These are phyloP conservation scores for Hypoxylon sp. DNA, from an alignment of 2,329 filamentous ascomycete genomes.

Conservation along the genomic window DNA sequence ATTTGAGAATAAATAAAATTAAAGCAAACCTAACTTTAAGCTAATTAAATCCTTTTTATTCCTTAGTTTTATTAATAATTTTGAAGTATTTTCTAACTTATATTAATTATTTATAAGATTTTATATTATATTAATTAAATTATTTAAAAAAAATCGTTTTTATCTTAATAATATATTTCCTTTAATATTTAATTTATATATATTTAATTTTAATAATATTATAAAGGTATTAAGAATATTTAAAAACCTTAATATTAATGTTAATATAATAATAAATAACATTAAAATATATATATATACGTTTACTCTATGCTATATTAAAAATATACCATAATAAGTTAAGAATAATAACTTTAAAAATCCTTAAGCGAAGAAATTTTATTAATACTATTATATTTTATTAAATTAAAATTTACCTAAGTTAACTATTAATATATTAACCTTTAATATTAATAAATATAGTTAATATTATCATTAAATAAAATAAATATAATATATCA, in stretches of 20 bases:
- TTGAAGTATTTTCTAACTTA: slow-evolving; percentile 11
- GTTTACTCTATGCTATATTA: too few relatives aligned
- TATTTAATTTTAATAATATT: slow-evolving; percentile 7
- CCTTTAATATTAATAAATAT: slow-evolving; percentile 10
- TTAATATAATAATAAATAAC: slow-evolving; percentile 8
- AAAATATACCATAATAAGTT: too few relatives aligned
- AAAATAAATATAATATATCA: slow-evolving; percentile 9
- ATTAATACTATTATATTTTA: slow-evolving; percentile 13
- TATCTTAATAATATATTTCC: neutral
- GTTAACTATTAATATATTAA: slow-evolving; percentile 7
- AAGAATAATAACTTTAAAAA: too few relatives aligned
- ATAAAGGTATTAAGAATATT: slow-evolving; percentile 1
- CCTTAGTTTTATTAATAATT: slow-evolving; percentile 8
- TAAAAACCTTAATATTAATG: neutral
- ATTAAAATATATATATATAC: slow-evolving; percentile 1
- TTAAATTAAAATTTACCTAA: neutral
- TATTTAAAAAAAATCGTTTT: neutral
- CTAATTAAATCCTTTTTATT: neutral
- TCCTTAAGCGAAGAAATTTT: slow-evolving; percentile 1
- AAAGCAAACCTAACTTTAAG: neutral
- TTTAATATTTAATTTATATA: slow-evolving; percentile 15
- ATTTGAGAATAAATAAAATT: slow-evolving; percentile 11
- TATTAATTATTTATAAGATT: slow-evolving; percentile 15
- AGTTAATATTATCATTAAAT: slow-evolving; percentile 5
- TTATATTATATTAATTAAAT: slow-evolving; percentile 10